These are phyloP conservation scores for Candida michaelii DNA, from an alignment of 805 yeast genomes.

Conservation along the genomic window DNA sequence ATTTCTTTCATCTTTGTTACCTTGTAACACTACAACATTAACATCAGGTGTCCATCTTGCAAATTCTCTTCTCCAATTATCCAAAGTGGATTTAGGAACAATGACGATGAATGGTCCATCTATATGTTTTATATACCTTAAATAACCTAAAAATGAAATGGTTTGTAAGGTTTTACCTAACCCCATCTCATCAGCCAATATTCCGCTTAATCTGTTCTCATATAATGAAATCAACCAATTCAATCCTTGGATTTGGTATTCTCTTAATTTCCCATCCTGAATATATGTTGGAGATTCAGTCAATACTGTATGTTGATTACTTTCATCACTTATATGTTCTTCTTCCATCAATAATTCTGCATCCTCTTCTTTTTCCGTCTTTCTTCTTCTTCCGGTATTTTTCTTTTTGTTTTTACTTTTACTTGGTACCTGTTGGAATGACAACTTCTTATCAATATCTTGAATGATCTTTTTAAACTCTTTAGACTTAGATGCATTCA, in stretches of 20 bases:
- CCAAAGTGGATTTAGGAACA: constrained; percentile 93
- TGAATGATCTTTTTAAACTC: constrained; percentile 60
- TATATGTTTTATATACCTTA: constrained; percentile 72
- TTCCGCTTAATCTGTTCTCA: constrained; percentile 88
- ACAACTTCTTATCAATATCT: constrained; percentile 52
- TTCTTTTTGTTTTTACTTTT: constrained; percentile 28
- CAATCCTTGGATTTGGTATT: constrained; percentile 91
- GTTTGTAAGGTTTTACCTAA: constrained; percentile 95
- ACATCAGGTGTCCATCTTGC: constrained; percentile 96
- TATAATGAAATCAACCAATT: constrained; percentile 91
- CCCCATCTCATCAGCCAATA: constrained; percentile 98
- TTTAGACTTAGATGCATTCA: constrained; percentile 77
- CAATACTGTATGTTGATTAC: constrained; percentile 58
- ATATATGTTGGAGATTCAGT: constrained; percentile 83
- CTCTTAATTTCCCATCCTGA: constrained; percentile 71
- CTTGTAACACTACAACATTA: constrained; percentile 79
- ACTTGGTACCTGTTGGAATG: constrained; percentile 31
- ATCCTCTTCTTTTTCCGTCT: constrained; percentile 78
- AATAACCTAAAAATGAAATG: constrained; percentile 84
- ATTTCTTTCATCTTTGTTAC: constrained; percentile 78
- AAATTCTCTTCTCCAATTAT: constrained; percentile 96
- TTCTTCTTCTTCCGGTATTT: constrained; percentile 47
- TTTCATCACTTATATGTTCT: constrained; percentile 35
- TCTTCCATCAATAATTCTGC: constrained; percentile 69
- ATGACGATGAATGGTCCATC: constrained; percentile 90